Conservation (phyloP, 441 rosid genomes). For the Biscutella auriculata region DNA sequence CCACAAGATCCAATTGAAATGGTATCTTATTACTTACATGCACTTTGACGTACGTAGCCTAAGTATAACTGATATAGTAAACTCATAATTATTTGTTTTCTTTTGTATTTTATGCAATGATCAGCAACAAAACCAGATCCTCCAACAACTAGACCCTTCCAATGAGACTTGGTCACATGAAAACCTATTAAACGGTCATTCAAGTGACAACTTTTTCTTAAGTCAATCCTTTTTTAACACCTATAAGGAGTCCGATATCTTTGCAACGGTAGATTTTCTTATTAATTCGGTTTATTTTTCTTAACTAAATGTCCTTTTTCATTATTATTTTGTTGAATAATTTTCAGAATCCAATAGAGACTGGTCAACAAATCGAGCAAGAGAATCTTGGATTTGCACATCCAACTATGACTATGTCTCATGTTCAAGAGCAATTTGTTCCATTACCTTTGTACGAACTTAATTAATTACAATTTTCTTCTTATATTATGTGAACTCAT, state of each 20-base stretch:
- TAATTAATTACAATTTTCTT: no score
- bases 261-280: neutral
- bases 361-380: neutral
- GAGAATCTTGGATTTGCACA: neutral
- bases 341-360: neutral
- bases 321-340: neutral
- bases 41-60: neutral
- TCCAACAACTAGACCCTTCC: neutral
- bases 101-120: neutral
- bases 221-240: neutral
- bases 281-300: neutral
- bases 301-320: neutral
- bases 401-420: neutral
- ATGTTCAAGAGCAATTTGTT: neutral
- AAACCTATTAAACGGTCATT: neutral
- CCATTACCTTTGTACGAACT: neutral
- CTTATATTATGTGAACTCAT: neutral
- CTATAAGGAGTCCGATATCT: neutral
- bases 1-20: neutral
- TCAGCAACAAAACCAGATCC: neutral
- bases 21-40: conserved; percentile 1
- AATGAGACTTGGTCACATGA: neutral
- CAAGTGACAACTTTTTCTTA: no score
- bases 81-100: no score
- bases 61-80: no score